Base-by-base conservation (phyloP, 768 basidiomycete species). In the Tylopilus vinaceipallidus region DNA sequence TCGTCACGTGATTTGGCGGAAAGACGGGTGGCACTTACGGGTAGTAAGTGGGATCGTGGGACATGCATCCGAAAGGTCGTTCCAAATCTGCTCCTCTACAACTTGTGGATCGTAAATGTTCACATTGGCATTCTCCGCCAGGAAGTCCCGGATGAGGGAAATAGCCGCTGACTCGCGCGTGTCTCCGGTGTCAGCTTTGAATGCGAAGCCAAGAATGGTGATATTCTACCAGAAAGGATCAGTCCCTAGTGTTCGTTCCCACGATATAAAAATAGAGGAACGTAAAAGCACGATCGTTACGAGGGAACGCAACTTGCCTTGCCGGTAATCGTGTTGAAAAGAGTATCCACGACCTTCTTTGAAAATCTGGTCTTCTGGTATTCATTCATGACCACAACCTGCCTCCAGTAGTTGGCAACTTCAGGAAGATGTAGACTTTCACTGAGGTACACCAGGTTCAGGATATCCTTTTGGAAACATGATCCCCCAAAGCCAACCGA, bases 381-480 rank as follows among this genome's bases (percentile, higher is more conserved):
- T 71, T 98, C 95, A 73, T 99, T 98, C 88, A 98, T 90, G 64
- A 91, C 86, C 22, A 98, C 95, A 30, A 99, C 95, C 67, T 95
- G 89, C 45, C 82, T 81, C 97, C 97, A 99, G 78, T 99, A 99
- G 16, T 86, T 88, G 26, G 95, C 97, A 23, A 99, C 95, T 70
- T 98, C 93, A 33, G 95, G 94, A 47, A 99, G 79, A 72, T 98
- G 93, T 47, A 92, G 73, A 55, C 88, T 92, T 74, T 98, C 95
- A 65, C 84, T 88, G 37, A 99, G 83, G 75, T 99, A 99, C 38
- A 98, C 97, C 54, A 99, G 78, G 76, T 99, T 99, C 64, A 99
- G 84, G 71, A 98, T 98, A 66, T 99, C 95, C 71, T 99, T 98
- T 75, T 98, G 95, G 90, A 99, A 99, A 75, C 95, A 99, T 12